Percentiles rank a stretch among this genome's conserved stretches.
Conservation (phyloP, 768 basidiomycete genomes). For the Amanita exitialis region DNA sequence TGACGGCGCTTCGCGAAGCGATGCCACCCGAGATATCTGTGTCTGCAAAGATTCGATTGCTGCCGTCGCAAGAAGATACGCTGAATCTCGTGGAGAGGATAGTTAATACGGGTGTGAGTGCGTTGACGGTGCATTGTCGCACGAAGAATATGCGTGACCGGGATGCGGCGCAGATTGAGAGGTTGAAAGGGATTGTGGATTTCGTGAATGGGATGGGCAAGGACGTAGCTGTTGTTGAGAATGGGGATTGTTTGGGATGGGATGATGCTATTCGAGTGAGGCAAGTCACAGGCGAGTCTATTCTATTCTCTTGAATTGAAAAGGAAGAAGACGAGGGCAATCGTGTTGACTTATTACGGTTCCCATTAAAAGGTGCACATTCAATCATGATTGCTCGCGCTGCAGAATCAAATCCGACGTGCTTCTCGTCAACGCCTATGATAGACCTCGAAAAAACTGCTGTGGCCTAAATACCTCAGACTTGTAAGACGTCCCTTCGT, state of each 20-base stretch:
- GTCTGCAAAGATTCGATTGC: slow-evolving; percentile 88
- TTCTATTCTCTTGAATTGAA: not conserved
- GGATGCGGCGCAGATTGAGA: slow-evolving; percentile 68
- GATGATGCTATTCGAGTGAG: slow-evolving; percentile 73
- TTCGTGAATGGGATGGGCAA: slow-evolving; percentile 67
- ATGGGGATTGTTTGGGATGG: slow-evolving; percentile 82
- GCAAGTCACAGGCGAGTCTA: slow-evolving; percentile 53
- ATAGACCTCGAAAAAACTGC: slow-evolving; percentile 54
- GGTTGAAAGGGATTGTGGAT: slow-evolving; percentile 78
- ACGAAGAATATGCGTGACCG: slow-evolving; percentile 84
- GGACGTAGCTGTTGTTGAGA: slow-evolving; percentile 84
- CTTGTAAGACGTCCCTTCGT: slow-evolving; percentile 33
- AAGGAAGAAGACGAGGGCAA: not conserved
- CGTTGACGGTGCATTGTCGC: slow-evolving; percentile 90
- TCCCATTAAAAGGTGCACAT: slow-evolving; percentile 46
- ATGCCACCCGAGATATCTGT: slow-evolving; percentile 76
- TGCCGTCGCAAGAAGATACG: slow-evolving; percentile 83
- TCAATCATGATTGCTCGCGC: slow-evolving; percentile 96
- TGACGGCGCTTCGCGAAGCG: slow-evolving; percentile 62
- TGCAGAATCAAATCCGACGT: slow-evolving; percentile 87
- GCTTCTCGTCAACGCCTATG: slow-evolving; percentile 66
- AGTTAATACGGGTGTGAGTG: slow-evolving; percentile 77
- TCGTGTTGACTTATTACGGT: not conserved
- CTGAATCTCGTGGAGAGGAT: slow-evolving; percentile 84
- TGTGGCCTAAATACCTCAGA: slow-evolving; percentile 67